These are phyloP conservation scores for Rhodotorula diobovata DNA, from an alignment of 768 basidiomycete species.

Conservation along the genomic window DNA sequence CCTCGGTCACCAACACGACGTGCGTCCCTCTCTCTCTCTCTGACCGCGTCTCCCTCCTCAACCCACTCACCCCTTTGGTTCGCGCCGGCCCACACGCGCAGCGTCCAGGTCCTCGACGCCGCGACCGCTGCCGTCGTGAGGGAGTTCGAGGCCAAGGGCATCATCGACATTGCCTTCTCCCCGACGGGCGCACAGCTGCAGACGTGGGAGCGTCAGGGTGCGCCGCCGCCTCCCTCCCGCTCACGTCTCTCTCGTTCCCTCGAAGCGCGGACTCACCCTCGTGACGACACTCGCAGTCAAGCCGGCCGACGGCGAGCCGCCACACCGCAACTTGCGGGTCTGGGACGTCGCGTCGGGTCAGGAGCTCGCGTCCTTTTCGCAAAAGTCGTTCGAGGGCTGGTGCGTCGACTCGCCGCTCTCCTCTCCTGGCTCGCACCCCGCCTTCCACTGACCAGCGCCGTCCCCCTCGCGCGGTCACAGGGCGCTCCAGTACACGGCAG, in stretches of 20 bases:
- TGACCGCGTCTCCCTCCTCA: background rate
- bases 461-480: conserved; percentile 28
- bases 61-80: background rate
- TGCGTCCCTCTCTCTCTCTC: conserved; percentile 8
- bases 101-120: conserved; percentile 72
- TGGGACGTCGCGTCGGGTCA: conserved; percentile 81
- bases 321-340: conserved; percentile 89
- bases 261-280: background rate
- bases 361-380: conserved; percentile 78
- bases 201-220: conserved; percentile 87
- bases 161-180: conserved; percentile 83
- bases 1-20: conserved; percentile 37
- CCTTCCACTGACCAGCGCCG: conserved; percentile 25
- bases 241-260: background rate
- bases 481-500: conserved; percentile 81
- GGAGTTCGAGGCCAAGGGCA: conserved; percentile 68
- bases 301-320: conserved; percentile 72
- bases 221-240: conserved; percentile 39
- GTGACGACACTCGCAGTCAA: conserved; percentile 54
- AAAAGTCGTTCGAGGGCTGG: conserved; percentile 90
- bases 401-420: conserved; percentile 31
- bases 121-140: conserved; percentile 66
- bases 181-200: conserved; percentile 88
- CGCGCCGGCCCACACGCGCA: conserved; percentile 46
- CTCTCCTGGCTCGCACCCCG: conserved; percentile 4